A percentile compares a stretch with the other conserved stretches of the same genome.
Conservation (phyloP, 2,329 filamentous ascomycete genomes). For the Alternaria consortialis region DNA sequence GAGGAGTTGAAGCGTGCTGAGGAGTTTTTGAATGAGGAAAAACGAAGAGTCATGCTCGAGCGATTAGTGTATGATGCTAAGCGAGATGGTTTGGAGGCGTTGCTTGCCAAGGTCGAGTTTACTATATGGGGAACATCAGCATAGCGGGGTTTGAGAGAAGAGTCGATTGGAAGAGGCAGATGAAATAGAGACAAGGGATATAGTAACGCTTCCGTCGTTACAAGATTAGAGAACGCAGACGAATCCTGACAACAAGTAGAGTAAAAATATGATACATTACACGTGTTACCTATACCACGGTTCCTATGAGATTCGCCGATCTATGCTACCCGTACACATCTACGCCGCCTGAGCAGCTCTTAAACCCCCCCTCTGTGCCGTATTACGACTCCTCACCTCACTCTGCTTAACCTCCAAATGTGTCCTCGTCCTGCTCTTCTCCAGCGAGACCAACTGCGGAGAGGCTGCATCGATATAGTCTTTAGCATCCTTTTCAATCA, state of each 20-base stretch:
- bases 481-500: slow-evolving; percentile 24
- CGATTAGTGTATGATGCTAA: not conserved
- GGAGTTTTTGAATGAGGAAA: not conserved
- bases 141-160: not conserved
- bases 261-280: not conserved
- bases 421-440: slow-evolving; percentile 29
- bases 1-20: not conserved
- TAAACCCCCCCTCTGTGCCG: slow-evolving; percentile 18
- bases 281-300: not conserved
- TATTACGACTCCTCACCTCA: slow-evolving; percentile 38
- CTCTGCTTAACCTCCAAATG: slow-evolving; percentile 41
- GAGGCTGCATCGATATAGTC: slow-evolving; percentile 31
- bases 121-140: not conserved
- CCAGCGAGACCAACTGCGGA: slow-evolving; percentile 25
- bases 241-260: not conserved
- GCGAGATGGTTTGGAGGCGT: not conserved
- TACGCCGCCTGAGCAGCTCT: slow-evolving; percentile 15
- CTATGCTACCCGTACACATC: not conserved
- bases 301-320: not conserved
- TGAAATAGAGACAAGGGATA: not conserved
- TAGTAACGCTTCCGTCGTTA: not conserved
- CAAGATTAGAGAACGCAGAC: not conserved
- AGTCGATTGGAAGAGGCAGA: not conserved
- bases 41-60: not conserved
- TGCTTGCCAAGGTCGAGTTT: not conserved